These are phyloP conservation scores for Aureobasidium sp. DNA, from an alignment of 2,329 filamentous ascomycete genomes.

Conservation along the genomic window DNA sequence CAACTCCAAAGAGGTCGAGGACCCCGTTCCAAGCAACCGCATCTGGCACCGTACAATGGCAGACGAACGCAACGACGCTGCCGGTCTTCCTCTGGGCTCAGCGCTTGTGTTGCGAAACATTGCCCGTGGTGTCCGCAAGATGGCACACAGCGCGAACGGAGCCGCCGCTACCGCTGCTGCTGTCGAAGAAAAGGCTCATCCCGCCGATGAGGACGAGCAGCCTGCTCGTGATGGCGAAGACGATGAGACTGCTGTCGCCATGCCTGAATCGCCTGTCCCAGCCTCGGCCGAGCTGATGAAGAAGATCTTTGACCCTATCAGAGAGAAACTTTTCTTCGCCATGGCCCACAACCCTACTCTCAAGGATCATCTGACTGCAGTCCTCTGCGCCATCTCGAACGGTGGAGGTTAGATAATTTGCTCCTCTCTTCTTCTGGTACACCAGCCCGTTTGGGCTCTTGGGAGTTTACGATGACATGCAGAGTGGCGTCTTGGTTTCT, in stretches of 20 bases:
- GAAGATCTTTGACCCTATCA: slow-evolving; percentile 58
- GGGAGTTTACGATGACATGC: neutral
- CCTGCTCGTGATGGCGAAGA: slow-evolving; percentile 54
- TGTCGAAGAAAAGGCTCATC: neutral
- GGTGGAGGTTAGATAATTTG: slow-evolving; percentile 27
- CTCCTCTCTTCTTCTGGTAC: neutral
- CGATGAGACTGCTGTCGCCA: slow-evolving; percentile 42
- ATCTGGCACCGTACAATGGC: slow-evolving; percentile 39
- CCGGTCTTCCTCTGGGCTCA: slow-evolving; percentile 71
- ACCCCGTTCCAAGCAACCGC: slow-evolving; percentile 18
- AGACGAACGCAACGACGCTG: slow-evolving; percentile 52
- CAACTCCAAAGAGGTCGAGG: slow-evolving; percentile 12
- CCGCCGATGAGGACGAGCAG: neutral
- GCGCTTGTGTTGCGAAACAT: slow-evolving; percentile 73
- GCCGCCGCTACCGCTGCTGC: slow-evolving; percentile 19
- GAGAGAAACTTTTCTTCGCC: slow-evolving; percentile 59
- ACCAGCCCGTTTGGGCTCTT: neutral
- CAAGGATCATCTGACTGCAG: slow-evolving; percentile 29
- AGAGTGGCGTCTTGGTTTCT: neutral
- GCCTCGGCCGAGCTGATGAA: slow-evolving; percentile 51
- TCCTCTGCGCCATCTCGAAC: slow-evolving; percentile 13
- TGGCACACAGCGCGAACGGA: slow-evolving; percentile 17
- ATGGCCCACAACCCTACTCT: slow-evolving; percentile 56
- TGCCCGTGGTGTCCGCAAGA: slow-evolving; percentile 43
- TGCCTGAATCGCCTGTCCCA: slow-evolving; percentile 36